Percentiles rank a stretch among this genome's conserved stretches.
These are phyloP conservation scores for Tolypocladium amazonense DNA, from an alignment of 2,329 filamentous ascomycete species.

Conservation along the genomic window DNA sequence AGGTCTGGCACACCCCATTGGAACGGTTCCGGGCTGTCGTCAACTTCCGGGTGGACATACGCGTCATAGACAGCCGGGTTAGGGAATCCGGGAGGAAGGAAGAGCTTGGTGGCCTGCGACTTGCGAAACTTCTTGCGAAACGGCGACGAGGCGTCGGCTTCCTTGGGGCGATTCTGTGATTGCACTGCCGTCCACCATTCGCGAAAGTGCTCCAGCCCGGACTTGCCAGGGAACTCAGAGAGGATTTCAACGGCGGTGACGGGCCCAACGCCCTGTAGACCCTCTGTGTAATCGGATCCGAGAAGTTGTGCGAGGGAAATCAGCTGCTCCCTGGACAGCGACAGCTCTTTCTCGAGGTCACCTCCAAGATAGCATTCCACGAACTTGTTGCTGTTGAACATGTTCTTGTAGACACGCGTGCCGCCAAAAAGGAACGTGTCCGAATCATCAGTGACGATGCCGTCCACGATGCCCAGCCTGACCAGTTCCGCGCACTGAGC, in stretches of 20 bases:
- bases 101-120: slow-evolving; percentile 70
- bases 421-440: slow-evolving; percentile 96
- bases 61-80: slow-evolving; percentile 68
- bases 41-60: slow-evolving; percentile 80
- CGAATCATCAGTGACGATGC: slow-evolving; percentile 94
- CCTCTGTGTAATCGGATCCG: slow-evolving; percentile 91
- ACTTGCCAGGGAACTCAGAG: slow-evolving; percentile 64
- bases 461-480: slow-evolving; percentile 76
- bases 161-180: slow-evolving; percentile 49
- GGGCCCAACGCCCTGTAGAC: slow-evolving; percentile 79
- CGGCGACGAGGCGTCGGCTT: slow-evolving; percentile 44
- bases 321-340: slow-evolving; percentile 73
- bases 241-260: slow-evolving; percentile 92
- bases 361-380: slow-evolving; percentile 86
- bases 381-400: slow-evolving; percentile 98
- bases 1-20: slow-evolving; percentile 95
- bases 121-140: slow-evolving; percentile 85
- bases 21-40: slow-evolving; percentile 65
- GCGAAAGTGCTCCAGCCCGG: slow-evolving; percentile 62
- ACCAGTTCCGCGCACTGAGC: slow-evolving; percentile 95
- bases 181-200: slow-evolving; percentile 85
- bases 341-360: slow-evolving; percentile 84
- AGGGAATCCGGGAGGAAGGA: slow-evolving; percentile 73
- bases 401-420: slow-evolving; percentile 96
- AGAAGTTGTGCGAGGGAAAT: slow-evolving; percentile 86